Conservation (phyloP, 768 basidiomycete species). For the Boletus sensibilis region DNA sequence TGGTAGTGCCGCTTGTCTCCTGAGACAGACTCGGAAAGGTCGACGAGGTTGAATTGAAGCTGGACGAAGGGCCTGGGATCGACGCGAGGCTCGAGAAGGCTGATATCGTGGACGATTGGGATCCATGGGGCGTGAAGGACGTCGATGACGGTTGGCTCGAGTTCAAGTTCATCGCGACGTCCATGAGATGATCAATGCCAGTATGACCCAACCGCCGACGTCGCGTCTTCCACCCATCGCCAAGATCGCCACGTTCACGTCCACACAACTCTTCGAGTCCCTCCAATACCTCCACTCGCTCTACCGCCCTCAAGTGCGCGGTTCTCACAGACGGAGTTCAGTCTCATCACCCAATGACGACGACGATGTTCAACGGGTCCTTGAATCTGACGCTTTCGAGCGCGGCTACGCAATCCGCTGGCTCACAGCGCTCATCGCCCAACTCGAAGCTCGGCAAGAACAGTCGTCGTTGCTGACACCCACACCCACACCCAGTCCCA, state of each 20-base stretch:
- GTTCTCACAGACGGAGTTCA: conserved; percentile 43
- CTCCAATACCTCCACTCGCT: conserved; percentile 51
- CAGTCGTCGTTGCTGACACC: not conserved
- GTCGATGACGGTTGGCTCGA: conserved; percentile 6
- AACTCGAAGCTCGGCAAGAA: conserved; percentile 22
- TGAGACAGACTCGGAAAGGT: conserved; percentile 28
- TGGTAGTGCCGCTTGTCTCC: conserved; percentile 15
- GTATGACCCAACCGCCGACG: conserved; percentile 41
- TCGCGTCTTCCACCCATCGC: conserved; percentile 53
- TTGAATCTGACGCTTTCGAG: conserved; percentile 62
- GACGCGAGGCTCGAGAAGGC: conserved; percentile 18
- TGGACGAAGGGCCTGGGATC: conserved; percentile 10
- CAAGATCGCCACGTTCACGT: conserved; percentile 37
- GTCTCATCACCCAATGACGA: not conserved
- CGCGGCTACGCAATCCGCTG: conserved; percentile 67
- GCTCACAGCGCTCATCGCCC: conserved; percentile 64
- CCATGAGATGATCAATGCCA: not conserved
- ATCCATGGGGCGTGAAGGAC: conserved; percentile 10
- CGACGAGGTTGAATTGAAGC: conserved; percentile 3
- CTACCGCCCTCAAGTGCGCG: conserved; percentile 63
- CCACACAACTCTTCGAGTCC: conserved; percentile 40
- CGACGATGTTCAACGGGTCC: conserved; percentile 32
- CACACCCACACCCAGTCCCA: not conserved
- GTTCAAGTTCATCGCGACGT: conserved; percentile 12
- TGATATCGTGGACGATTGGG: conserved; percentile 17